Evolutionary conservation across 805 yeast genomes (phyloP), one percentile per base, ranked within the genome.

Genomic region (Pichia exigua): DNA sequence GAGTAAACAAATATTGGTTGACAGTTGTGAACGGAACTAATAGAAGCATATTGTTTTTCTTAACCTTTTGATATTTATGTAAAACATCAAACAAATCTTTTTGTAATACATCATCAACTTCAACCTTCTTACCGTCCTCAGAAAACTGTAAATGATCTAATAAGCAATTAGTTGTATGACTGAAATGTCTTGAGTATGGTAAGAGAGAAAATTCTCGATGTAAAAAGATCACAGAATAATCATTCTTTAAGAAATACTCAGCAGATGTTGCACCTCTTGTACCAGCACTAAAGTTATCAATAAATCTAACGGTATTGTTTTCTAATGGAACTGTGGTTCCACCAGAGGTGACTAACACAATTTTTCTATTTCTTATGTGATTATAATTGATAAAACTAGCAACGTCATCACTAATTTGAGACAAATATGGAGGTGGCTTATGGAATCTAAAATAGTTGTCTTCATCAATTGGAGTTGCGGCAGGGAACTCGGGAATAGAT

Each of bases 311-410:
- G 0, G 99, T 94, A 64, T 94, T 94, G 68, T 90, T 91, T 63
- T 94, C 99, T 57, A 94, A 72, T 0, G 99, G 99, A 0, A 94
- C 99, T 0, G 97, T 92, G 0, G 99, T 94, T 22, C 99, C 99
- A 24, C 99, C 99, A 10, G 92, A 82, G 0, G 99, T 94, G 3
- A 92, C 95, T 44, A 92, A 70, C 0, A 82, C 98, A 15, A 92
- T 78, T 46, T 75, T 79, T 49, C 75, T 72, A 39, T 64, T 58
- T 2, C 58, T 52, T 15, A 65, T 57, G 47, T 68, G 62, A 61
- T 89, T 95, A 52, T 60, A 68, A 22, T 75, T 66, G 44, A 91
- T 76, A 65, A 92, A 92, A 1, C 75, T 75, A 11, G 70, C 64
- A 10, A 87, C 81, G 54, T 82, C 81, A 8, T 61, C 56, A 43